A percentile compares a stretch with the other conserved stretches of the same genome.
Conservation (phyloP, 2,329 filamentous ascomycete genomes). For the Scedosporium dehoogii region DNA sequence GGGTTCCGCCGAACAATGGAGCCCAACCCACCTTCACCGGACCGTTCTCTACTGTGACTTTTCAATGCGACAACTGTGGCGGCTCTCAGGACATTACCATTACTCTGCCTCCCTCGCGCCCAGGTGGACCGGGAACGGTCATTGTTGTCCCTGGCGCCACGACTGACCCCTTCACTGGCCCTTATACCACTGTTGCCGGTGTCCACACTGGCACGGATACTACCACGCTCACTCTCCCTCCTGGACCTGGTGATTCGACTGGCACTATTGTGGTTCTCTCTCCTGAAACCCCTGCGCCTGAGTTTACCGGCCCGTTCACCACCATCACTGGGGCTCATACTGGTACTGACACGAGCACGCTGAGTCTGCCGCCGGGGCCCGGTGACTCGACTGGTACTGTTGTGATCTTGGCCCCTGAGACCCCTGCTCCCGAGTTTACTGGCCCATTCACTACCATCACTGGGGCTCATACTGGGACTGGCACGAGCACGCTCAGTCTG, state of each 20-base stretch:
- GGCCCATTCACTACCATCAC: background rate
- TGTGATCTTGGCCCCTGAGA: too few species aligned
- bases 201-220: slow-evolving; percentile 1
- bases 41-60: slow-evolving; percentile 7
- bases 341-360: slow-evolving; percentile 3
- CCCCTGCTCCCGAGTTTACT: too few species aligned
- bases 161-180: background rate
- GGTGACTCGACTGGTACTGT: too few species aligned
- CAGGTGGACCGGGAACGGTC: background rate
- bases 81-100: background rate
- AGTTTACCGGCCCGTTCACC: slow-evolving; percentile 3
- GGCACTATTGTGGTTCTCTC: background rate
- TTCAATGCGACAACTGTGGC: background rate
- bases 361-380: slow-evolving; percentile 2
- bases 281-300: background rate
- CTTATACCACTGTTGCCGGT: slow-evolving; percentile 1
- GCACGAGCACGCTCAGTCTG: slow-evolving; percentile 5
- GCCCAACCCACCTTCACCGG: background rate
- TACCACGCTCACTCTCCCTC: background rate
- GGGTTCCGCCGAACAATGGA: background rate
- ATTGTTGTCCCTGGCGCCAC: background rate
- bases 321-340: background rate
- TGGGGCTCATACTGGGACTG: background rate
- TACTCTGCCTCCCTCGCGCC: background rate
- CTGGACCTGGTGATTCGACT: background rate